Base-by-base conservation (phyloP, 257 asterid species). In the Solanum acaule region DNA sequence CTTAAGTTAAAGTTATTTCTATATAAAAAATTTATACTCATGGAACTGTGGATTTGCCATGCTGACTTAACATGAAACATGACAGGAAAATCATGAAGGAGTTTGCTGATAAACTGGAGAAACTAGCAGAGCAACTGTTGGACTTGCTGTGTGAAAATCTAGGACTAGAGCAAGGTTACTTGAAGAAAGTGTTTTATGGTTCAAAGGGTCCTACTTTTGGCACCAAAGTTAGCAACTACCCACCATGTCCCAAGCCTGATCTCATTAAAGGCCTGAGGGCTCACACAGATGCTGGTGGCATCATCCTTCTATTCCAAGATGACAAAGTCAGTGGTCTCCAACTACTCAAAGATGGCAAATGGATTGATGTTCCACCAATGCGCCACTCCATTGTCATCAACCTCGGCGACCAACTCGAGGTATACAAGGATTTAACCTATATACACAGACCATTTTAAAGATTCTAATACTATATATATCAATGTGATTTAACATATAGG, bases 241-340 rank as follows among this genome's bases (percentile, higher is more conserved):
- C 96, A 1, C 95, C 95, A 4, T 95, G 98, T 73, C 98, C 96
- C n/a, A 89, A 90, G 59, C 96, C 98, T 5, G 98, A 95, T 11
- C 93, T 94, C n/a, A 93, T 95, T 90, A 95, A 95, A 89, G 98
- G 98, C 77, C 98, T 95, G 81, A 91, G 98, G 87, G 94, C 95
- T 59, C 96, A 95, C 94, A 95, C 96, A 33, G 95, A 95, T 63
- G 98, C 98, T 11, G 96, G 98, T 8, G 96, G 98, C 63, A 93
- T 95, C 83, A 92, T 95, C 89, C 93, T 95, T 22, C 94, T 95
- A 87, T 95, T 95, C 91, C 98, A 95, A 79, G 98, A 95, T 71
- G 98, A 92, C 86, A 94, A 92, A 87, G 96, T 95, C 86, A 95
- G 94, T 10, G 98, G 98, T 33, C 94, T 95, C 10, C 98, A 95